Base-by-base conservation (phyloP, 495 filamentous ascomycete species). In the Aspergillus asperescens region DNA sequence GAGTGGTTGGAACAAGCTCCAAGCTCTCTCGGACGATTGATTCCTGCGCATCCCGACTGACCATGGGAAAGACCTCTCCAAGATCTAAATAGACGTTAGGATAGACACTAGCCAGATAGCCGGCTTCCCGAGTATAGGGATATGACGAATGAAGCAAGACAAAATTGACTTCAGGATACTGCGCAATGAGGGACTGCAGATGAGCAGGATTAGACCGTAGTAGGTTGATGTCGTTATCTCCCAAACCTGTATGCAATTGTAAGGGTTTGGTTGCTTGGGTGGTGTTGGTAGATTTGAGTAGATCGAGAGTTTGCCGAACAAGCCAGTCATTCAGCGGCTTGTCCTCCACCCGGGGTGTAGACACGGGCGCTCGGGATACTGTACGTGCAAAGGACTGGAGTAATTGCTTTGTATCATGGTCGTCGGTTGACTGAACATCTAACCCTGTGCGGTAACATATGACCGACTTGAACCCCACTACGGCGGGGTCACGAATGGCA, bases 181-280 rank as follows among this genome's bases (percentile, higher is more conserved):
- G 70, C 12, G 81, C 74, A 54, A 96, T 89, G 52, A 95, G 78
- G 0, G 71, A 66, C 64, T 95, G 88, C 28, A 96, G 62, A 60
- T 87, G 82, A 31, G 88, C 82, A 7, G 90, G 90, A 48, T 89
- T 91, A 0, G 88, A 79, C 43, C 74, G 77, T 0, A 79, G 60
- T 7, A 95, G 73, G 39, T 73, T 79, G 45, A 95, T 85, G 66
- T 94, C 89, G 55, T 85, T 88, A 58, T 95, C 89, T 0, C 90
- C 90, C 1, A 95, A 74, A 0, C 90, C 90, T 0, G 88, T 92
- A 59, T 95, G 89, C 52, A 96, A 87, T 59, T 95, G 90, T 24
- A 96, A 62, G 1, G 90, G 88, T 59, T 93, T 93, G 51, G 72
- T 77, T 16, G 62, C 40, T 19, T 38, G 24, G 52, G 44, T 42